Conservation (phyloP, 345 rosid species). For the Eucalyptus marginata region DNA sequence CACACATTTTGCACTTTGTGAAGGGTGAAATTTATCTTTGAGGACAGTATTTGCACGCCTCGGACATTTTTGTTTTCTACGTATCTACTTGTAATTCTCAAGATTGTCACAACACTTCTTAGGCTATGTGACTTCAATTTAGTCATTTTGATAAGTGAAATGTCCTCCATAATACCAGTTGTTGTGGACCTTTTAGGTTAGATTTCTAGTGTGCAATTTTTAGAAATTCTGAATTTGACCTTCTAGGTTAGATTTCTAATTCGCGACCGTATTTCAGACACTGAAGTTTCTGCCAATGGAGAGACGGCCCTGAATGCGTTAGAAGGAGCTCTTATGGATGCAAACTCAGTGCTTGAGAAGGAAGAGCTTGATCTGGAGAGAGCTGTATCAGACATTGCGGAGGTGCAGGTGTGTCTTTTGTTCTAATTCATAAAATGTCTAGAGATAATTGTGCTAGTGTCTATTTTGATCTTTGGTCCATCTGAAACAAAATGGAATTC, state of each 20-base stretch:
- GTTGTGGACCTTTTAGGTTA: neutral
- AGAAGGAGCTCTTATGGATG: conserved; percentile 25
- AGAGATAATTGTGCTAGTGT: neutral
- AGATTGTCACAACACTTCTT: neutral
- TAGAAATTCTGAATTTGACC: neutral
- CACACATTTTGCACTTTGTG: neutral
- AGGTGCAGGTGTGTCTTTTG: conserved; percentile 44
- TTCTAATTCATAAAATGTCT: neutral
- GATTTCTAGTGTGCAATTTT: neutral
- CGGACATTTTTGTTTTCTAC: neutral
- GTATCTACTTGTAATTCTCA: neutral
- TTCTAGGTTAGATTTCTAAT: neutral
- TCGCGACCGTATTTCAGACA: conserved; percentile 6
- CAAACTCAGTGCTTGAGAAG: conserved; percentile 41
- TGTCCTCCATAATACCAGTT: neutral
- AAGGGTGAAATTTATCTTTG: neutral
- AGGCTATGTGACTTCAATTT: neutral
- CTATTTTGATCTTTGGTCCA: neutral
- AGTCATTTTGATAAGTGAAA: neutral
- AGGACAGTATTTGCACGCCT: neutral
- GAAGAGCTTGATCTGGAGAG: conserved; percentile 61
- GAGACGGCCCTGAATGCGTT: conserved; percentile 9
- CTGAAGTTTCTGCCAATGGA: conserved; percentile 21
- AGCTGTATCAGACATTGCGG: conserved; percentile 36
- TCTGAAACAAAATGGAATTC: neutral